Evolutionary conservation across 345 rosid species (phyloP).

Genomic region (Eucalyptus curtisii): DNA sequence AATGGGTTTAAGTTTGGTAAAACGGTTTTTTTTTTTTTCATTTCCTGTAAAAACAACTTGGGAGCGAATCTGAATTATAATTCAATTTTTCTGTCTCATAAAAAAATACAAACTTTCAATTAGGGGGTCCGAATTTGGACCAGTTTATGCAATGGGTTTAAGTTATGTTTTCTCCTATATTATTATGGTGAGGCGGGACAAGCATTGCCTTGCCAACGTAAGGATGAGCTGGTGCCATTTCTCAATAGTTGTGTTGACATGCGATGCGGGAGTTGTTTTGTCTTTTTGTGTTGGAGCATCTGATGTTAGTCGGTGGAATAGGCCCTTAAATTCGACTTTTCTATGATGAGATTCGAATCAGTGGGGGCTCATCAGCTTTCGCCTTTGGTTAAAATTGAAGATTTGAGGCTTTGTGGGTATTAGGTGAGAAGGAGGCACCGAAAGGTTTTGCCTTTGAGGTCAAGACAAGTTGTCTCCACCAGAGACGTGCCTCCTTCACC

Average conservation of each 20-base stretch:
- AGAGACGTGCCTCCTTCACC: neutral
- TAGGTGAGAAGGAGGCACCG: neutral
- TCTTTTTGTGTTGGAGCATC: neutral
- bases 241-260: neutral
- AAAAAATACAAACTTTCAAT: neutral
- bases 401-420: neutral
- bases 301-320: neutral
- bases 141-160: neutral
- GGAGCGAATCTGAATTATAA: neutral
- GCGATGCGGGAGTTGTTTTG: neutral
- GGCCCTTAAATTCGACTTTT: neutral
- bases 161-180: neutral
- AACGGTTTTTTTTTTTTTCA: no score
- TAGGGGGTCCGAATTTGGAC: neutral
- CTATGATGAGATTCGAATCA: neutral
- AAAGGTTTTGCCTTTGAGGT: neutral
- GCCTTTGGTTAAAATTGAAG: neutral
- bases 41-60: neutral
- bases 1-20: no score
- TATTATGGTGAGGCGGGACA: neutral
- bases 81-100: neutral
- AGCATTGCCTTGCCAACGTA: neutral
- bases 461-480: neutral
- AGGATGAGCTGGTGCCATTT: neutral
- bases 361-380: neutral